phyloP scores from a whole-genome alignment of 148 eudicot species.

The Fagopyrum esculentum region DNA sequence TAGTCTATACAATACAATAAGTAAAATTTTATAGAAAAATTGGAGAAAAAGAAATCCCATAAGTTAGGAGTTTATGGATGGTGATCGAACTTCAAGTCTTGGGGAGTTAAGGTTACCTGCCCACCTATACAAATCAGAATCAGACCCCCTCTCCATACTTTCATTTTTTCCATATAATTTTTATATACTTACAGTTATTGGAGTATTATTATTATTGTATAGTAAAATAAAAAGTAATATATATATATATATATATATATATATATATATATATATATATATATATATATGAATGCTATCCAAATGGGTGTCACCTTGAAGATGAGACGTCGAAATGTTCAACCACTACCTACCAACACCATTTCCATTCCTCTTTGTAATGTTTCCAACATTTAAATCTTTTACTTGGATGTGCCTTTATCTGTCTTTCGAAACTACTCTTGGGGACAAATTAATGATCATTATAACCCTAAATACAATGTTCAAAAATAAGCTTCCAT shows the following conservation, averaged over 20 bases:
- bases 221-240: too few species aligned
- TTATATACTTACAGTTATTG: not conserved
- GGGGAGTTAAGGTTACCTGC: not conserved
- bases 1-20: too few species aligned
- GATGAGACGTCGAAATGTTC: not conserved
- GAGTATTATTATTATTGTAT: too few species aligned
- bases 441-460: not conserved
- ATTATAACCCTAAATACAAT: not conserved
- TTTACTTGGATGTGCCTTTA: not conserved
- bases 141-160: not conserved
- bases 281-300: not conserved
- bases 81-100: not conserved
- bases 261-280: not conserved
- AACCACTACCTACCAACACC: constrained; percentile 13
- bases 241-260: not conserved
- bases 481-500: not conserved
- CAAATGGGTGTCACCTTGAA: not conserved
- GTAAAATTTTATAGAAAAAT: too few species aligned
- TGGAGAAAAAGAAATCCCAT: not conserved
- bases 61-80: not conserved
- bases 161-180: not conserved
- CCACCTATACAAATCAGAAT: not conserved
- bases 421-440: not conserved
- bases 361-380: not conserved
- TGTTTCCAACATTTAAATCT: not conserved